Evolutionary conservation across 345 rosid genomes (phyloP), one percentile per base, ranked within the genome.

Genomic region (Physaria fendleri): DNA sequence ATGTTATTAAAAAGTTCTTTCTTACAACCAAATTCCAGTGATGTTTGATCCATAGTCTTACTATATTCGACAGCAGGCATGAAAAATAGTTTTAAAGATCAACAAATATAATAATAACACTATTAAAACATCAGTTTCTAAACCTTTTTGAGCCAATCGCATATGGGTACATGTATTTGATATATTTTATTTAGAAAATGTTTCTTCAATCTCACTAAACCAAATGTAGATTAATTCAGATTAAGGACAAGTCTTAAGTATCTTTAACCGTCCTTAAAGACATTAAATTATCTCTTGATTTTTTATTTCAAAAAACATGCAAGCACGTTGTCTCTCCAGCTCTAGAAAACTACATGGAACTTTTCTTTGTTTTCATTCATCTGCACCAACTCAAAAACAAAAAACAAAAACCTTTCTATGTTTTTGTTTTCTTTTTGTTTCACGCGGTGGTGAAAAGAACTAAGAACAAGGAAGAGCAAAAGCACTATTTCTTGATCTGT

Each of bases 291-390:
- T 16, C 9, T 14, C 22, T 24, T 29, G 15, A 27, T 7, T 27
- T 13, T 10, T 14, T 35, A 0, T 14, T 1, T 1, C 6, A 43
- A 15, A 24, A 2, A 12, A 56, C 74, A 62, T 70, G 74, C 64
- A 56, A 46, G 69, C 74, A 70, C 74, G 74, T 62, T 47, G 64
- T 62, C 54, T 23, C 50, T 22, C 5, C 10, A 47, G 64, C 69
- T 65, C 69, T 56, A 62, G 68, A 62, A 70, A 63, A 70, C 45
- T 20, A 40, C 8, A 23, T 4, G 40, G 40, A 48, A 47, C 69
- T 29, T 48, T 47, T 62, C 74, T 45, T 5, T 5, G 35, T 56
- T 69, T 69, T 56, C 62, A 60, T 55, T 39, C 68, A 69, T 62
- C 13, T 23, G 23, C 53, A 62, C 56, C 30, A 62, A 40, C 45